phyloP scores from a whole-genome alignment of 108 stramenopile genomes.

The Fistulifera pelliculosa region DNA sequence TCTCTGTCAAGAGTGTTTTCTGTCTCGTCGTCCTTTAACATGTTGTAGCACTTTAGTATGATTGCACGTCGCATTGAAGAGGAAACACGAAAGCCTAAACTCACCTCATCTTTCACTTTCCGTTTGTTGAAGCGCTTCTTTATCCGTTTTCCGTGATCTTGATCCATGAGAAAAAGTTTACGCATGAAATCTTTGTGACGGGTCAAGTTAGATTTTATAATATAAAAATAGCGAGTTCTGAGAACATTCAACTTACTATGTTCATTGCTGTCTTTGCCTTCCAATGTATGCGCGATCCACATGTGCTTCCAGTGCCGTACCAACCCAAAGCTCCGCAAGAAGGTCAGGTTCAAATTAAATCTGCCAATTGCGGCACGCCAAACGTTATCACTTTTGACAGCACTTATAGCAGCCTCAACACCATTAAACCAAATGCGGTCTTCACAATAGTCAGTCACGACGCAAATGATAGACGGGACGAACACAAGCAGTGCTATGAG shows the following conservation, averaged over 20 bases:
- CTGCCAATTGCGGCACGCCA: slow-evolving; percentile 26
- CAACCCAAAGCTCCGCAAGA: slow-evolving; percentile 64
- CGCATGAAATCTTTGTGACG: too few relatives aligned
- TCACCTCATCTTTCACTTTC: too few relatives aligned
- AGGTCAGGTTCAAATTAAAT: slow-evolving; percentile 31
- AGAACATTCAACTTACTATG: too few relatives aligned
- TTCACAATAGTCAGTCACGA: slow-evolving; percentile 31
- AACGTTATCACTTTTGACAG: slow-evolving; percentile 1
- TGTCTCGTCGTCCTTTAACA: too few relatives aligned
- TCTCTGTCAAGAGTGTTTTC: background rate
- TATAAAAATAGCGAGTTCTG: too few relatives aligned
- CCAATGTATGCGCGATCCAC: slow-evolving; percentile 54
- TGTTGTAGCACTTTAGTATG: too few relatives aligned
- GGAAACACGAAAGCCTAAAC: too few relatives aligned
- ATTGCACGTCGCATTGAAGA: too few relatives aligned
- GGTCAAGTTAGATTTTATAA: too few relatives aligned
- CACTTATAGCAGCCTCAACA: slow-evolving; percentile 6
- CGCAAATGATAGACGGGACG: slow-evolving; percentile 56
- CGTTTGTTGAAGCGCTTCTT: too few relatives aligned
- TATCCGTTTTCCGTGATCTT: too few relatives aligned
- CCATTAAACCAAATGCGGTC: slow-evolving; percentile 1
- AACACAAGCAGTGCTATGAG: slow-evolving; percentile 49
- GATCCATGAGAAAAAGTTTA: too few relatives aligned
- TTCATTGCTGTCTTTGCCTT: background rate
- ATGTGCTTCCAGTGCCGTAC: slow-evolving; percentile 78